Base-by-base conservation (phyloP, 1,284 basidiomycete genomes). In the Ganoderma sinense region DNA sequence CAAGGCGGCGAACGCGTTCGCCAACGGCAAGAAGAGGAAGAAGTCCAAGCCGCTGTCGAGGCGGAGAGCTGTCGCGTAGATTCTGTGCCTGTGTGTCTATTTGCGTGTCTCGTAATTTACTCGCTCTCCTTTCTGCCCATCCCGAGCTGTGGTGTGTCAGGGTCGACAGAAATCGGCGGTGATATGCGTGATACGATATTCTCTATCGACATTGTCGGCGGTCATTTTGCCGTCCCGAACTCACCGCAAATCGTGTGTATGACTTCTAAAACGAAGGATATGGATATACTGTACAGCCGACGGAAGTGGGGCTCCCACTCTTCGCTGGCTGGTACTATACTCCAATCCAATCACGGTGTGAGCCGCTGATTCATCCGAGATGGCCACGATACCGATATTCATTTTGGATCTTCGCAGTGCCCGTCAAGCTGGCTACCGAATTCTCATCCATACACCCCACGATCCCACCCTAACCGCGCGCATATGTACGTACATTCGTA, bases 21-120 rank as follows among this genome's bases (percentile, higher is more conserved):
- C 86, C 31, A 85, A 87, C 39, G 97, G 97, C 23, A 97, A 96
- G 88, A 94, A 95, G 84, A 87, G 93, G 79, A 96, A 94, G 83
- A 88, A 91, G 67, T 85, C 85, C 39, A 92, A 92, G 80, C 93
- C 92, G 55, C 79, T 84, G 13, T 78, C 84, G 53, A 87, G 89
- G 78, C 86, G 93, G 69, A 87, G 84, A 77, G 84, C 87, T 36
- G 81, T 89, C 75, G 76, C 78, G 70, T 80, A 78, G 74, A 76
- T 26, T 53, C 36, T 20, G 40, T 63, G 48, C 39, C 26, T 31
- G n/a, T 59, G 59, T 43, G 64, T 41, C 33, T 62, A n/a, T 60
- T 41, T 43, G 58, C 14, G 31, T 16, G 55, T 64, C n/a, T n/a
- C 41, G 26, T 66, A 66, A 70, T 70, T 58, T 67, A 67, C 33